phyloP scores from a whole-genome alignment of 2,329 filamentous ascomycete genomes.

The Cadophora gregata region DNA sequence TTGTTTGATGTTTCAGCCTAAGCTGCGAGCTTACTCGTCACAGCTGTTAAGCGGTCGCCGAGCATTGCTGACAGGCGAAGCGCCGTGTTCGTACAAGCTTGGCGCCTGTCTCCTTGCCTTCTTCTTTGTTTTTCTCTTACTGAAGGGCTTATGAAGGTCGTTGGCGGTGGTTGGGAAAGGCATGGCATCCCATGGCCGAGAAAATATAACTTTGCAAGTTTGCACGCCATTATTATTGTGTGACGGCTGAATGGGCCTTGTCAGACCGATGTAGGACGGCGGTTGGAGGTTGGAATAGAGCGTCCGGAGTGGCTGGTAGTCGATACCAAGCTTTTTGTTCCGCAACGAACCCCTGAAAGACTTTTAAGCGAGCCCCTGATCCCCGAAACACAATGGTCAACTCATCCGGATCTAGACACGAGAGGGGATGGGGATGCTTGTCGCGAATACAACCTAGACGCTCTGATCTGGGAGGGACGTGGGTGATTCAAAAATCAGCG shows the following conservation, averaged over 20 bases:
- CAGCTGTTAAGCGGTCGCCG: constrained; percentile 1
- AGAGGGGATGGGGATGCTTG: constrained; percentile 6
- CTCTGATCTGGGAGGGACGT: constrained; percentile 14
- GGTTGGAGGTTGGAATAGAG: constrained; percentile 8
- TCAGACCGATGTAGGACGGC: background rate
- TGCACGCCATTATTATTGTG: too few species aligned
- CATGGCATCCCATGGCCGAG: background rate
- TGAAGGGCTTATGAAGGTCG: background rate
- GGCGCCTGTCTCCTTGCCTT: constrained; percentile 12
- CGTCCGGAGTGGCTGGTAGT: constrained; percentile 9
- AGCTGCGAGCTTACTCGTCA: constrained; percentile 2
- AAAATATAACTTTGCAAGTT: background rate
- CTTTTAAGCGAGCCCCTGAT: background rate
- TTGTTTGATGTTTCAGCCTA: constrained; percentile 29
- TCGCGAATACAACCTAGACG: constrained; percentile 19
- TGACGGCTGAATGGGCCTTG: constrained; percentile 19
- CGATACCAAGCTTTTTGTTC: constrained; percentile 28
- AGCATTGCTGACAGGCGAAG: constrained; percentile 15
- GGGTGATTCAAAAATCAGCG: constrained; percentile 9
- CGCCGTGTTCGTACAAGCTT: constrained; percentile 6
- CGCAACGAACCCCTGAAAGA: constrained; percentile 15
- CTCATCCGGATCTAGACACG: background rate
- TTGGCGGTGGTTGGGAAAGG: background rate
- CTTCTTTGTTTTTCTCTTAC: background rate
- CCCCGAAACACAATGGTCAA: constrained; percentile 17